Evolutionary conservation across 208 protist species (phyloP).

Genomic region (Trypanosoma avium): DNA sequence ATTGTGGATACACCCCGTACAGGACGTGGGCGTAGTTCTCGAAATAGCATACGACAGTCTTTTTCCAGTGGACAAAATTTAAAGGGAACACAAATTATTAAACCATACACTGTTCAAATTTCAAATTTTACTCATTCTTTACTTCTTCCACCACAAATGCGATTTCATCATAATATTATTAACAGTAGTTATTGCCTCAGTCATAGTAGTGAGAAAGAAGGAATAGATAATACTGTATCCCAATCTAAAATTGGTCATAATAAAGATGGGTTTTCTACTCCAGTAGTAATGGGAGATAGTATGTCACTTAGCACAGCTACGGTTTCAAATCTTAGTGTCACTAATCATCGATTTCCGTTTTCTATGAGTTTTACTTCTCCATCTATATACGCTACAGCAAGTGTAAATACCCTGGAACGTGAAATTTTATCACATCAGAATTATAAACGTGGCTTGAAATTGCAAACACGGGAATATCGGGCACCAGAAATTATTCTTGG

Average conservation of each 20-base stretch:
- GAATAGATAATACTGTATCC: too few species aligned
- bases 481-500: conserved; percentile 77
- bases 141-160: conserved; percentile 32
- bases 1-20: conserved; percentile 9
- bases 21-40: background rate
- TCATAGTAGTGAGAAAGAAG: too few species aligned
- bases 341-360: background rate
- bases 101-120: conserved; percentile 42
- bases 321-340: background rate
- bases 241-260: conserved; percentile 27
- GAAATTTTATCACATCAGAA: conserved; percentile 39
- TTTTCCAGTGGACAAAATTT: background rate
- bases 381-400: background rate
- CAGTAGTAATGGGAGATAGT: background rate
- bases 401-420: conserved; percentile 32
- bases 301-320: background rate
- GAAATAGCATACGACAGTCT: background rate
- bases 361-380: background rate
- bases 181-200: background rate
- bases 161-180: background rate
- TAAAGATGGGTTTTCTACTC: conserved; percentile 3
- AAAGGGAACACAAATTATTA: background rate
- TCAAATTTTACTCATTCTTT: conserved; percentile 47
- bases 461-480: conserved; percentile 86
- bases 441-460: conserved; percentile 37